A percentile compares a stretch with the other conserved stretches of the same genome.
Conservation (phyloP, 116 monocot species). For the Papilionanthe hybrid region DNA sequence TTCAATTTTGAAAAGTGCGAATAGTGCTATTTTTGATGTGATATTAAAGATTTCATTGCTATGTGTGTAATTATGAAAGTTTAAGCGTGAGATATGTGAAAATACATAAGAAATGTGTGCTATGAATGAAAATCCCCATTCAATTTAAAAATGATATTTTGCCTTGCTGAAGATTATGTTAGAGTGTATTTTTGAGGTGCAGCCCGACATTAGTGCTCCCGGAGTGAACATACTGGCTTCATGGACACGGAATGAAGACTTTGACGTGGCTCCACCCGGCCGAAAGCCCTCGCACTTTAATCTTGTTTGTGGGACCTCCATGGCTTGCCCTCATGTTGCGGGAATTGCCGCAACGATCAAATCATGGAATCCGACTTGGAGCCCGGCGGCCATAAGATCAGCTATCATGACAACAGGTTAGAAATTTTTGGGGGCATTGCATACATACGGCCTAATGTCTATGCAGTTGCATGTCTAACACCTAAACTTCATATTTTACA, state of each 20-base stretch:
- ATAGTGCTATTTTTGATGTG: no score
- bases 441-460: no score
- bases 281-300: conserved; percentile 60
- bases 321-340: conserved; percentile 81
- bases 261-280: conserved; percentile 37
- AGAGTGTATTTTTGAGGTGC: conserved; percentile 7
- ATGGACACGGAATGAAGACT: conserved; percentile 41
- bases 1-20: no score
- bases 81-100: no score
- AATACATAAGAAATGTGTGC: no score
- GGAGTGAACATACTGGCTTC: conserved; percentile 84
- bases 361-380: conserved; percentile 70
- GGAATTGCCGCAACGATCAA: conserved; percentile 62
- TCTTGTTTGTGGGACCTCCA: conserved; percentile 69
- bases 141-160: neutral
- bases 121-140: no score
- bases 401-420: conserved; percentile 84
- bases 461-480: no score
- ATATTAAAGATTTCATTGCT: no score
- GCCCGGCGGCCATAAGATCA: conserved; percentile 61
- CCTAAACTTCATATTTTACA: no score
- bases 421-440: neutral
- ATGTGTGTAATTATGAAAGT: no score
- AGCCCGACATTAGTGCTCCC: conserved; percentile 84
- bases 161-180: neutral